phyloP scores from a whole-genome alignment of 2,329 filamentous ascomycete species.

The Aspergillus fischeri region DNA sequence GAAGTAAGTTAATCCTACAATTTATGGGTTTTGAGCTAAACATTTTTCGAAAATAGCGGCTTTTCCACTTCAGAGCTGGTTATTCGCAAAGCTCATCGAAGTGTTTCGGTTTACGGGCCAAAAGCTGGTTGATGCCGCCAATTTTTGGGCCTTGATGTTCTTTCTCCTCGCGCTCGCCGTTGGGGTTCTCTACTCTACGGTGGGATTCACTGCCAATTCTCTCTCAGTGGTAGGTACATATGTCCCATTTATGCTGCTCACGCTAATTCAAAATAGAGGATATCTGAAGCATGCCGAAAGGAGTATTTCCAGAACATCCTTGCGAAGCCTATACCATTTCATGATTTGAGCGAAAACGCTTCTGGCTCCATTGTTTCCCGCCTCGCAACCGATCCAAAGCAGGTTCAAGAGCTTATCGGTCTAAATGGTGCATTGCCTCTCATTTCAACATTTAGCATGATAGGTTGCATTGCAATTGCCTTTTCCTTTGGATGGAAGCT shows the following conservation, averaged over 20 bases:
- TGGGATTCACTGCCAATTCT: conserved; percentile 44
- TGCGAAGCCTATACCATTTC: conserved; percentile 41
- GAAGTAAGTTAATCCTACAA: background rate
- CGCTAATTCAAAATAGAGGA: conserved; percentile 9
- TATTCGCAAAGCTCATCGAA: conserved; percentile 47
- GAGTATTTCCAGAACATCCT: conserved; percentile 46
- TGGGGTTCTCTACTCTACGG: conserved; percentile 39
- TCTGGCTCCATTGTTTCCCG: conserved; percentile 46
- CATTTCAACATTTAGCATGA: conserved; percentile 61
- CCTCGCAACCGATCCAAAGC: conserved; percentile 47
- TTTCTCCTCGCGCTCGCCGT: conserved; percentile 50
- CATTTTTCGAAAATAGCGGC: conserved; percentile 8
- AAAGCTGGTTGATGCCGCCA: conserved; percentile 37
- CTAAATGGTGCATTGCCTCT: conserved; percentile 49
- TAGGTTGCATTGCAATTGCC: conserved; percentile 62
- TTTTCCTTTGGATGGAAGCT: conserved; percentile 76
- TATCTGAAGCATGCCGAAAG: conserved; percentile 41
- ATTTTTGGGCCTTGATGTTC: conserved; percentile 55
- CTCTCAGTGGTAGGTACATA: conserved; percentile 39
- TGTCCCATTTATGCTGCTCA: conserved; percentile 3
- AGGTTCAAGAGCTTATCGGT: conserved; percentile 49
- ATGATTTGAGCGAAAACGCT: conserved; percentile 45
- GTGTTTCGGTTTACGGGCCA: conserved; percentile 44
- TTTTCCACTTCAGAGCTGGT: conserved; percentile 32
- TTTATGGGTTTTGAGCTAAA: background rate